Evolutionary conservation across 257 asterid species (phyloP), one percentile per base, ranked within the genome.

Genomic region (Gentiana dahurica): DNA sequence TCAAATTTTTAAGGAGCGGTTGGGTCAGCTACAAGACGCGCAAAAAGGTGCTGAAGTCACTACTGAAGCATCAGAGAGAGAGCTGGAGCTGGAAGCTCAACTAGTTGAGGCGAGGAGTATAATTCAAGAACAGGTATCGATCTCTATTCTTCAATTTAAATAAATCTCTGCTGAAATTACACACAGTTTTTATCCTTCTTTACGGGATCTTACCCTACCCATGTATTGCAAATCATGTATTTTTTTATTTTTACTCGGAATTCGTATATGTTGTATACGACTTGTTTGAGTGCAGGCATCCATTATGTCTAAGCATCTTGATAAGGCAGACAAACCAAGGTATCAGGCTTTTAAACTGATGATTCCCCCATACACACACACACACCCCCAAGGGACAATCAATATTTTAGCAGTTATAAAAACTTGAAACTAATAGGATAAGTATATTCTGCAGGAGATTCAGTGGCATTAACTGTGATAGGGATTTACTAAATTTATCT

Each of bases 41-140:
- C 85, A 24, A n/a, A 78, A 80, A 68, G 97, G 69, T 43, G 82
- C 93, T 65, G 95, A 88, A 48, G 78, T 88, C 67, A 80, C 88
- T 57, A 76, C 95, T 45, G 98, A 92, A 54, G 98, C 72, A 59
- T 73, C 98, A 15, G 98, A 92, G 81, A 81, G 97, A 85, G 98
- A 92, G 70, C 94, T 92, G 53, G 98, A 92, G 75, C 82, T 92
- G 60, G 98, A 92, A 82, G 98, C 98, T 73, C 97, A 91, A 75
- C 96, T 91, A 54, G 98, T 87, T 12, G 98, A 91, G 85, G 98
- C 98, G 61, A 84, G 93, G 80, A 88, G 87, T 81, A 92, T 92
- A 68, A 88, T 92, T 71, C 95, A 92, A 77, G 98, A 88, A 79
- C 98, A 92, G 96, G 98, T 91, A 72, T 51, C 32, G 5, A 50